Conservation (phyloP, 352 stramenopile genomes). For the Phytophthora sp. region DNA sequence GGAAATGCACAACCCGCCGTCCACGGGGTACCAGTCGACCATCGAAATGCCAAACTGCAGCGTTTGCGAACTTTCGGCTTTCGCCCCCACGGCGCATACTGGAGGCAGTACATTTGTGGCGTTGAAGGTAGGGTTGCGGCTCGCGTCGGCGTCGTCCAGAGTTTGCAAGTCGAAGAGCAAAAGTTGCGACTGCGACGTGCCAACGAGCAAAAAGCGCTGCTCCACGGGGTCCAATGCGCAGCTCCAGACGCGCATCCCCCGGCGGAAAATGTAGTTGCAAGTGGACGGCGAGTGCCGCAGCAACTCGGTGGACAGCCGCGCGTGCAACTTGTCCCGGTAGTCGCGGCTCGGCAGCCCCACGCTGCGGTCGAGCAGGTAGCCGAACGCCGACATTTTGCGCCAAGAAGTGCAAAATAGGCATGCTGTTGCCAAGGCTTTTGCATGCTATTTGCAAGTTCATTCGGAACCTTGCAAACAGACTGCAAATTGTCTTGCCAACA, state of each 20-base stretch:
- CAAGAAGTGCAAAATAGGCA: neutral
- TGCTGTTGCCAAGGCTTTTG: too few relatives aligned
- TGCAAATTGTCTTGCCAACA: neutral
- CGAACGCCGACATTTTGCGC: conserved; percentile 41
- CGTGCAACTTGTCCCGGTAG: conserved; percentile 52
- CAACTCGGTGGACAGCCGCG: conserved; percentile 30
- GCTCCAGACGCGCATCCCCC: conserved; percentile 64
- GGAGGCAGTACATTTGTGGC: conserved; percentile 40
- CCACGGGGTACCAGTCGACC: conserved; percentile 89
- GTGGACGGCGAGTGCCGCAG: conserved; percentile 18
- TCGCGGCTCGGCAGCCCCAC: conserved; percentile 44
- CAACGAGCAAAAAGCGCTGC: conserved; percentile 63
- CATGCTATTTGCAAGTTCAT: too few relatives aligned
- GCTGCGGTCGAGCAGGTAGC: conserved; percentile 60
- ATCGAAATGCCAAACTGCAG: conserved; percentile 71
- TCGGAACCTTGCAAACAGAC: too few relatives aligned
- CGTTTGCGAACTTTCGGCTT: neutral
- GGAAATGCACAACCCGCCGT: conserved; percentile 82
- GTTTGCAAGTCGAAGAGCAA: conserved; percentile 65
- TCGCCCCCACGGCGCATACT: conserved; percentile 24
- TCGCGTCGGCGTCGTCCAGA: conserved; percentile 43
- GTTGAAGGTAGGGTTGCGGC: conserved; percentile 28
- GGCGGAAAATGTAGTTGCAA: conserved; percentile 69
- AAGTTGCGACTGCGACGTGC: conserved; percentile 61
- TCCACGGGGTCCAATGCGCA: conserved; percentile 66